Base-by-base conservation (phyloP, 164 flowering plant species). In the Tetracentron sinense region DNA sequence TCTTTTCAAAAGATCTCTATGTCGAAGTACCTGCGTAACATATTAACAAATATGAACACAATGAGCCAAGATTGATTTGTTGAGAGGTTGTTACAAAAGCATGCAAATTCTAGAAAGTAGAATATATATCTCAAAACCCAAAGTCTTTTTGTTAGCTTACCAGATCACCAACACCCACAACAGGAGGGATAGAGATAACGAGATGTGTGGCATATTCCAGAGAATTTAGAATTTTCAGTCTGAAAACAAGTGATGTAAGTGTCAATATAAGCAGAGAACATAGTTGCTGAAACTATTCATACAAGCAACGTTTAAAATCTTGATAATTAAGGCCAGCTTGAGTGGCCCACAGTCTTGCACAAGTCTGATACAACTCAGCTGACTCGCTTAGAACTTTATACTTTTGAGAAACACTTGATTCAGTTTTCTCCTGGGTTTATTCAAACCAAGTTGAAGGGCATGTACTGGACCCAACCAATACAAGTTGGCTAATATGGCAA, bases 151-250 rank as follows among this genome's bases (percentile, higher is more conserved):
- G 14, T 57, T 54, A 54, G 48, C 79, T 74, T 81, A 90, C 98
- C 70, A 83, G 96, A 75, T 94, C 97, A 62, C 97, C 97, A 72
- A 78, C 33, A 66, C 77, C 86, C 14, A 15, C 61, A 56, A 75
- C 48, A 57, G 98, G 83, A 62, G 98, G 98, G 49, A 87, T 72
- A 3, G 97, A 89, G 28, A 91, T 75, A 59, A 89, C 79, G 16
- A 94, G 82, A 71, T 94, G 97, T 0, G 89, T 81, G 47, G 76
- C 79, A 57, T 68, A 48, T 54, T 79, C 83, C 73, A 87, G 54
- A 42, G 68, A 21, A 38, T 62, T 62, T 28, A 86, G 73, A 48
- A 70, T 56, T 51, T 66, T 68, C 48, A 50, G 57, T 26, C 95
- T 92, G 85, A 62, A 59, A 64, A 55, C 2, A 59, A 52, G 20